Evolutionary conservation across 2,329 filamentous ascomycete genomes (phyloP).

Genomic region (Sordariomycetes sp.): DNA sequence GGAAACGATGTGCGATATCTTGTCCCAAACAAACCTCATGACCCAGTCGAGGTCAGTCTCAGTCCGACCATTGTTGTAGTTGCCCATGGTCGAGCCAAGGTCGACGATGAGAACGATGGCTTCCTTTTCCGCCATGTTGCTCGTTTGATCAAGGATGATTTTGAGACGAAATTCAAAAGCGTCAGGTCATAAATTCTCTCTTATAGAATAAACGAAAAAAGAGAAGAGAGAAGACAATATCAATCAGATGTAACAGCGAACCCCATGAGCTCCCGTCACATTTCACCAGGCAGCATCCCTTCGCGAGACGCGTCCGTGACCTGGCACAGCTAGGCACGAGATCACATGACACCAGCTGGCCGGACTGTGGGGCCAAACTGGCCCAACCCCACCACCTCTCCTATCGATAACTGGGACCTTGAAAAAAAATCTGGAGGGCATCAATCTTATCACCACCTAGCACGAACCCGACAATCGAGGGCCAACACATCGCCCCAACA

Average conservation of each 20-base stretch:
- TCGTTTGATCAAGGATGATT: neutral
- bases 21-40: slow-evolving; percentile 92
- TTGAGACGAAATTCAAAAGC: neutral
- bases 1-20: slow-evolving; percentile 56
- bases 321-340: neutral
- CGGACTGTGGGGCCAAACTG: neutral
- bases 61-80: slow-evolving; percentile 53
- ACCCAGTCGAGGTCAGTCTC: slow-evolving; percentile 80
- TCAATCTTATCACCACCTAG: slow-evolving; percentile 4
- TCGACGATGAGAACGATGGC: slow-evolving; percentile 88
- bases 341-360: slow-evolving; percentile 1
- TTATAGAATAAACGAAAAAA: neutral
- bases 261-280: neutral
- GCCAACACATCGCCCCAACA: neutral
- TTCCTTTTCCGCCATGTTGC: slow-evolving; percentile 79
- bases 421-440: neutral
- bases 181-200: neutral
- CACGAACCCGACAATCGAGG: slow-evolving; percentile 1
- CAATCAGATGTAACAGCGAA: neutral
- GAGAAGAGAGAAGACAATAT: neutral
- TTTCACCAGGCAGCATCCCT: neutral
- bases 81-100: slow-evolving; percentile 72
- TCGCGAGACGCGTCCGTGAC: neutral
- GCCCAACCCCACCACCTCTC: slow-evolving; percentile 1
- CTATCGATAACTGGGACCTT: slow-evolving; percentile 2